These are phyloP conservation scores for Xerocomellus amylosporus DNA, from an alignment of 768 basidiomycete genomes.

Conservation along the genomic window DNA sequence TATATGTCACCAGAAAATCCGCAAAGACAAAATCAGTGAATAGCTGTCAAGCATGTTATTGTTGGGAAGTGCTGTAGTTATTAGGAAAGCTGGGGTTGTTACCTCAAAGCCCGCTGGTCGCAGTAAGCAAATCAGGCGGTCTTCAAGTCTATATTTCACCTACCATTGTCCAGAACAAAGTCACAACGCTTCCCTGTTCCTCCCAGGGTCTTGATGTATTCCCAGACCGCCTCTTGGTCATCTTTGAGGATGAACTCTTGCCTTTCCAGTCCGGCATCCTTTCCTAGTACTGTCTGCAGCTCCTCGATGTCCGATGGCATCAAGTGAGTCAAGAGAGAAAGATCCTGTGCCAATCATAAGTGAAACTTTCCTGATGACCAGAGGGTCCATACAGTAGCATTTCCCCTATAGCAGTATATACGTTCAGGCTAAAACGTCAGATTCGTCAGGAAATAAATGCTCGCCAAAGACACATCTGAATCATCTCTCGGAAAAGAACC, in stretches of 20 bases:
- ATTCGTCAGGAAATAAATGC: not conserved
- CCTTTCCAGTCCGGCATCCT: slow-evolving; percentile 76
- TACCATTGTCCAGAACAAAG: slow-evolving; percentile 90
- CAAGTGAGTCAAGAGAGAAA: slow-evolving; percentile 86
- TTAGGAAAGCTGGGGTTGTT: slow-evolving; percentile 2
- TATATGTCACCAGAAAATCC: slow-evolving; percentile 88
- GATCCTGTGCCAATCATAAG: slow-evolving; percentile 54
- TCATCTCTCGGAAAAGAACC: slow-evolving; percentile 77
- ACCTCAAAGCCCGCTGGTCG: slow-evolving; percentile 86
- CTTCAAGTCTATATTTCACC: slow-evolving; percentile 2
- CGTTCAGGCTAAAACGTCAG: slow-evolving; percentile 2
- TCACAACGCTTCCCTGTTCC: slow-evolving; percentile 55
- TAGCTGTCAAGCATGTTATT: slow-evolving; percentile 46
- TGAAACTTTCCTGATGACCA: not conserved
- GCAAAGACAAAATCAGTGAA: slow-evolving; percentile 93
- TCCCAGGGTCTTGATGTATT: slow-evolving; percentile 56
- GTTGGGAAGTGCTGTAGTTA: not conserved
- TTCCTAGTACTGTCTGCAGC: slow-evolving; percentile 72
- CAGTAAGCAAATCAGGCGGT: not conserved
- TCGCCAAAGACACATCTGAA: slow-evolving; percentile 84
- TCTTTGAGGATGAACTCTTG: slow-evolving; percentile 79
- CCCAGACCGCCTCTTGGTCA: slow-evolving; percentile 76
- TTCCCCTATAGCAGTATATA: slow-evolving; percentile 64
- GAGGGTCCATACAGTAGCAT: slow-evolving; percentile 70
- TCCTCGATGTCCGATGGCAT: slow-evolving; percentile 78